These are phyloP conservation scores for Panicum miliaceum DNA, from an alignment of 176 grass and related monocot species.

Conservation along the genomic window DNA sequence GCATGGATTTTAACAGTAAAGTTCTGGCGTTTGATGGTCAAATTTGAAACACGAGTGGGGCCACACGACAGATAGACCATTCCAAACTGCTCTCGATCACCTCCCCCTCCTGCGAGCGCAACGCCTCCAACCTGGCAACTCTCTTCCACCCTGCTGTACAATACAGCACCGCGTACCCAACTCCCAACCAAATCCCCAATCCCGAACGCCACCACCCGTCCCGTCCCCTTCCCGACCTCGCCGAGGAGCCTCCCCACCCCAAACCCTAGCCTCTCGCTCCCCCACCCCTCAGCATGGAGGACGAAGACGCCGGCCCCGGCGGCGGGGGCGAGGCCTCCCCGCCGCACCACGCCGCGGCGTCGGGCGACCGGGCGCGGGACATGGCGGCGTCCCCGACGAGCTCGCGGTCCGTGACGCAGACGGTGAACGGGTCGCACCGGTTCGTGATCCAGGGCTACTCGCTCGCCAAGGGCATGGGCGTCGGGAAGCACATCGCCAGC, in stretches of 20 bases:
- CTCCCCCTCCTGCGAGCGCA: not conserved
- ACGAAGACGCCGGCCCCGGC: constrained; percentile 46
- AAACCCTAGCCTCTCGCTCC: constrained; percentile 42
- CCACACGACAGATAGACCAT: not conserved
- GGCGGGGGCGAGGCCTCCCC: constrained; percentile 56
- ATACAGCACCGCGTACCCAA: not conserved
- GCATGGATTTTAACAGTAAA: no score
- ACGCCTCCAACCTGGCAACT: constrained; percentile 16
- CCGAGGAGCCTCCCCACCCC: not conserved
- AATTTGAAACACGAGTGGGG: not conserved
- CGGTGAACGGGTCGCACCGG: constrained; percentile 87
- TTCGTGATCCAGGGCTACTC: constrained; percentile 97
- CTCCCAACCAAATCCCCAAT: constrained; percentile 32
- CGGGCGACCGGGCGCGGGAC: constrained; percentile 41
- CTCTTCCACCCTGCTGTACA: not conserved
- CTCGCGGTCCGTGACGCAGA: constrained; percentile 89
- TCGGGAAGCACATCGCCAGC: constrained; percentile 95
- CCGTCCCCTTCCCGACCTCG: not conserved
- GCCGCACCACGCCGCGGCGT: constrained; percentile 49
- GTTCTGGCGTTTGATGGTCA: not conserved
- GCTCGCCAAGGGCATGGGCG: constrained; percentile 91
- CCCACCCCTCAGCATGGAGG: constrained; percentile 31
- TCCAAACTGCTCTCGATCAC: not conserved
- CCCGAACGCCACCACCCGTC: constrained; percentile 22
- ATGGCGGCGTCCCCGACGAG: constrained; percentile 76